Percentiles rank a stretch among this genome's conserved stretches.
Evolutionary conservation across 495 filamentous ascomycete genomes (phyloP).

Genomic region (Evernia prunastri): DNA sequence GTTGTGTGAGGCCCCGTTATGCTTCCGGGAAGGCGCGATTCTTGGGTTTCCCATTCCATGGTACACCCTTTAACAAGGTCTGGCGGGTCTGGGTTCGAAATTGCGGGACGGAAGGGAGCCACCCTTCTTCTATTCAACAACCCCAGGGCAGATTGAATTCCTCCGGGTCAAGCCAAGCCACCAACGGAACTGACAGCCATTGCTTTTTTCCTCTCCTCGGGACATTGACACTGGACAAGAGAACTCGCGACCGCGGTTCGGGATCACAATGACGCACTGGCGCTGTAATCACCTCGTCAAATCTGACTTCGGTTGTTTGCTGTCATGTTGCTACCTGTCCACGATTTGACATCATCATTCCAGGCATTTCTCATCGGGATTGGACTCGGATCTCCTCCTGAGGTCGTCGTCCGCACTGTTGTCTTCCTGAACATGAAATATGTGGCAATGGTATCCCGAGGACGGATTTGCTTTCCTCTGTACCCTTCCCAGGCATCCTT

Average conservation of each 20-base stretch:
- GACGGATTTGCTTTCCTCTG: not conserved
- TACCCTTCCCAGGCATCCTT: not conserved
- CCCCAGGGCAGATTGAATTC: too few species aligned
- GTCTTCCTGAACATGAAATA: not conserved
- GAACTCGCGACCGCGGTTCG: constrained; percentile 2
- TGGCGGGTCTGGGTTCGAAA: too few species aligned
- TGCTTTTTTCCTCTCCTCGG: not conserved
- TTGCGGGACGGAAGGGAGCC: not conserved
- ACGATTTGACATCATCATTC: not conserved
- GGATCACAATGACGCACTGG: constrained; percentile 1
- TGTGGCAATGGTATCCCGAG: not conserved
- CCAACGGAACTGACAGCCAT: not conserved
- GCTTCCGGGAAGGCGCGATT: not conserved
- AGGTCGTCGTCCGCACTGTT: not conserved
- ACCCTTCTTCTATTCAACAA: not conserved
- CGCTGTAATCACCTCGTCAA: not conserved
- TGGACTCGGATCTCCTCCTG: not conserved
- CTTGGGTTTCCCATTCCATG: not conserved
- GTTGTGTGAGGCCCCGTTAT: not conserved
- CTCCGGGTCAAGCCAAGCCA: not conserved
- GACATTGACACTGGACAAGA: not conserved
- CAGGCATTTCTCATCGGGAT: not conserved
- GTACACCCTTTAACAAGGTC: not conserved
- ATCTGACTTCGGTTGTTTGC: constrained; percentile 13
- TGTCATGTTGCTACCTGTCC: constrained; percentile 1